Evolutionary conservation across 345 rosid species (phyloP).

Genomic region (Salix suchowensis): DNA sequence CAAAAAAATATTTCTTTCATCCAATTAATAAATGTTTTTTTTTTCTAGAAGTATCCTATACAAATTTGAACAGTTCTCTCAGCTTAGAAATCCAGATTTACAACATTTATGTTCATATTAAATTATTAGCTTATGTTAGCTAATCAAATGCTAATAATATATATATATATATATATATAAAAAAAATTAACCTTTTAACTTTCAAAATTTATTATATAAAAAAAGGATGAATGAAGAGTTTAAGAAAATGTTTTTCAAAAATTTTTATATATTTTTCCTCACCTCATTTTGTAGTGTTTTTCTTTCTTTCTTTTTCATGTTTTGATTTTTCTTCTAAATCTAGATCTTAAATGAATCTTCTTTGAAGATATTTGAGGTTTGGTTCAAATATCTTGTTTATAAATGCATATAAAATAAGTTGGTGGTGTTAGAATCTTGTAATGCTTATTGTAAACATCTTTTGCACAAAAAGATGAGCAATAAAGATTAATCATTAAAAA

Average conservation of each 20-base stretch:
- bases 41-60: background rate
- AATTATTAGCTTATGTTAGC: background rate
- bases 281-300: background rate
- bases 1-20: no score
- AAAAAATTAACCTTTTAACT: background rate
- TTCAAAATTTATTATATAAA: background rate
- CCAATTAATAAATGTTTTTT: no score
- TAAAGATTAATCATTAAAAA: no score
- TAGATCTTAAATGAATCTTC: background rate
- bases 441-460: accelerated
- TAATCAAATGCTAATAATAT: background rate
- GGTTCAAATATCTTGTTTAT: background rate
- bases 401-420: accelerated
- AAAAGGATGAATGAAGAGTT: background rate
- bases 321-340: background rate
- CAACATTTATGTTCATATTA: background rate
- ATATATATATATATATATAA: no score
- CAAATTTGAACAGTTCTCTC: no score
- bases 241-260: no score
- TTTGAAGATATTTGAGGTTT: background rate
- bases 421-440: accelerated
- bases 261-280: accelerated
- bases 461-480: background rate
- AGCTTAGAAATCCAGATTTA: background rate
- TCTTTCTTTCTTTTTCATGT: background rate